Conservation (phyloP, 305 asterid genomes). For the Fraxinus angustifolia region DNA sequence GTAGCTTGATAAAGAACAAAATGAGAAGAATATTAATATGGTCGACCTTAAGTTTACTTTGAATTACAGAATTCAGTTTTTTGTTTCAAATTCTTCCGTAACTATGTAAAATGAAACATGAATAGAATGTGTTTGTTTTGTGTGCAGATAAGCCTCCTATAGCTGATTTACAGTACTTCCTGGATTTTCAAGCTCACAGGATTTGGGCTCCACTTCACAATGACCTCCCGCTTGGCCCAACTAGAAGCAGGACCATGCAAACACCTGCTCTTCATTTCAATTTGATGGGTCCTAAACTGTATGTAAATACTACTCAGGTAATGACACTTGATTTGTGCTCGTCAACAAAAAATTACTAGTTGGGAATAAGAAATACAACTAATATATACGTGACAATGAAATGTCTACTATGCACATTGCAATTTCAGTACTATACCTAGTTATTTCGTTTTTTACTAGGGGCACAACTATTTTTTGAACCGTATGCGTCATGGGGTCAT, state of each 20-base stretch:
- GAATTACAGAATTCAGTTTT: background rate
- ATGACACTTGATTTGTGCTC: background rate
- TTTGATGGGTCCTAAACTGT: constrained; percentile 72
- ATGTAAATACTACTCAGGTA: constrained; percentile 73
- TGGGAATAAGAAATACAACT: background rate
- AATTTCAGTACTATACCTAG: background rate
- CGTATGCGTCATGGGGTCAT: background rate
- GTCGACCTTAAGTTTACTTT: background rate
- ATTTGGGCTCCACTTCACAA: constrained; percentile 87
- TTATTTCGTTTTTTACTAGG: background rate
- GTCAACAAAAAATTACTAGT: background rate
- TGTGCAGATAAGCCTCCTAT: constrained; percentile 83
- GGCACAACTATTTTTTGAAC: background rate
- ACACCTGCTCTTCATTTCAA: constrained; percentile 62
- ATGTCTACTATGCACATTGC: background rate
- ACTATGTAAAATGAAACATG: background rate
- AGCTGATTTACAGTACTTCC: constrained; percentile 64
- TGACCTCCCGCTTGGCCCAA: constrained; percentile 78
- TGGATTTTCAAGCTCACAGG: constrained; percentile 83
- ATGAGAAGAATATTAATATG: background rate
- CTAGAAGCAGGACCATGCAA: constrained; percentile 34
- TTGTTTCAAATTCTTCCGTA: background rate
- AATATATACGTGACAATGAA: background rate
- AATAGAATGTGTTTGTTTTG: background rate
- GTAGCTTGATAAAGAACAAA: background rate